Percentiles rank a stretch among this genome's conserved stretches.
phyloP scores from a whole-genome alignment of 192 early-diverging fungal genomes.

The Helicostylum pulchrum region DNA sequence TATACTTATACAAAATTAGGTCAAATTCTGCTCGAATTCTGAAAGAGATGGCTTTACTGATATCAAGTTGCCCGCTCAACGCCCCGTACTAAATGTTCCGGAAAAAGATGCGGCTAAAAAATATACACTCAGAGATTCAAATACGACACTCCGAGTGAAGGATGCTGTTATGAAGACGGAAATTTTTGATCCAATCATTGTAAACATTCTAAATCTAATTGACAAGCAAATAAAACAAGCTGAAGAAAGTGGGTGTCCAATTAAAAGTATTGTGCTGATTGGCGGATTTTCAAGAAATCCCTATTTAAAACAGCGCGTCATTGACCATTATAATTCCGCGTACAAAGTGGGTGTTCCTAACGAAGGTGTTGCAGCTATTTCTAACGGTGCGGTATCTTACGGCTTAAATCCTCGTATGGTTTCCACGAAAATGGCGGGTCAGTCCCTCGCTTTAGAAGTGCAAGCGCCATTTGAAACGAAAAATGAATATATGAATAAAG shows the following conservation, averaged over 20 bases:
- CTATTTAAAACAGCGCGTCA: slow-evolving; percentile 43
- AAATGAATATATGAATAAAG: too few species aligned
- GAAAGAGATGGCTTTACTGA: slow-evolving; percentile 33
- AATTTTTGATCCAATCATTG: slow-evolving; percentile 49
- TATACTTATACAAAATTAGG: slow-evolving; percentile 4
- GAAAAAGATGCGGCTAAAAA: slow-evolving; percentile 19
- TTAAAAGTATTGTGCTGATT: slow-evolving; percentile 46
- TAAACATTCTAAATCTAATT: slow-evolving; percentile 41
- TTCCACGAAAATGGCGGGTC: too few species aligned
- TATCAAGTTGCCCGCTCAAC: background rate
- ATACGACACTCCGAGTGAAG: slow-evolving; percentile 17
- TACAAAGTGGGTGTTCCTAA: slow-evolving; percentile 36
- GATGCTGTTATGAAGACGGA: slow-evolving; percentile 29
- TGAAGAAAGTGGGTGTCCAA: too few species aligned
- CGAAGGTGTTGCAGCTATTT: slow-evolving; percentile 41
- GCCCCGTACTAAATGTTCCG: background rate
- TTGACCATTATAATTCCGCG: slow-evolving; percentile 36
- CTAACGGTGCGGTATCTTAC: slow-evolving; percentile 49
- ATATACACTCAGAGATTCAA: slow-evolving; percentile 22
- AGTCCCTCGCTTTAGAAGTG: too few species aligned
- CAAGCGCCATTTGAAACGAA: too few species aligned
- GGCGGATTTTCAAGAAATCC: slow-evolving; percentile 53
- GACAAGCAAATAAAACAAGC: slow-evolving; percentile 33
- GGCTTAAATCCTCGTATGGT: slow-evolving; percentile 39
- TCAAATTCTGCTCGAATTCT: slow-evolving; percentile 36